phyloP scores from a whole-genome alignment of 2,329 filamentous ascomycete genomes.

The Ophiostoma fasciatum region DNA sequence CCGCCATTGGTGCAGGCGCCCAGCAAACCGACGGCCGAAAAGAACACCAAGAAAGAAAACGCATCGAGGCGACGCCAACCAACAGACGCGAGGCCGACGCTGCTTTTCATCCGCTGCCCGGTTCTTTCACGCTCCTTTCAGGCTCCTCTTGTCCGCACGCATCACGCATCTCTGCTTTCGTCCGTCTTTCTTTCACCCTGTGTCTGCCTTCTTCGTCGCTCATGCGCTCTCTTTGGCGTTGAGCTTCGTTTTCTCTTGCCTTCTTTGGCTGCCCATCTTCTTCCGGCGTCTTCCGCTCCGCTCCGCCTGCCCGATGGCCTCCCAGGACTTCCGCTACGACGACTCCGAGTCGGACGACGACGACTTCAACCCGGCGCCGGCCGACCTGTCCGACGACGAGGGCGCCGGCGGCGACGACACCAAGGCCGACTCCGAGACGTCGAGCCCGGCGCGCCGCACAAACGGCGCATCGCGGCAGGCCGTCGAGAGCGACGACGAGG shows the following conservation, averaged over 20 bases:
- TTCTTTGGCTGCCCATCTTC: not conserved
- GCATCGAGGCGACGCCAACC: too few relatives aligned
- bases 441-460: slow-evolving; percentile 9
- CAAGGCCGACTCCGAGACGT: slow-evolving; percentile 11
- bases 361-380: slow-evolving; percentile 75
- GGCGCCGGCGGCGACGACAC: slow-evolving; percentile 21
- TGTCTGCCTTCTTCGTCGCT: not conserved
- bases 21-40: not conserved
- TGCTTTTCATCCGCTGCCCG: slow-evolving; percentile 3
- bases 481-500: slow-evolving; percentile 19
- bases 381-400: slow-evolving; percentile 59
- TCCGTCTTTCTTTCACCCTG: not conserved
- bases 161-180: not conserved
- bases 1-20: not conserved
- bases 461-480: slow-evolving; percentile 11
- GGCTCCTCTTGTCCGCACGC: too few relatives aligned
- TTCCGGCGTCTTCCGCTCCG: not conserved
- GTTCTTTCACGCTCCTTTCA: not conserved
- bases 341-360: slow-evolving; percentile 67
- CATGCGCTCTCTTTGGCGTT: not conserved
- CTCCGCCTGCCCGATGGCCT: too few relatives aligned
- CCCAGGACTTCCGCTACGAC: slow-evolving; percentile 13
- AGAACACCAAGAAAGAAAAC: not conserved
- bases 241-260: not conserved
- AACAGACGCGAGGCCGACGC: not conserved